phyloP scores from a whole-genome alignment of 495 filamentous ascomycete genomes.

The Darksidea phi region DNA sequence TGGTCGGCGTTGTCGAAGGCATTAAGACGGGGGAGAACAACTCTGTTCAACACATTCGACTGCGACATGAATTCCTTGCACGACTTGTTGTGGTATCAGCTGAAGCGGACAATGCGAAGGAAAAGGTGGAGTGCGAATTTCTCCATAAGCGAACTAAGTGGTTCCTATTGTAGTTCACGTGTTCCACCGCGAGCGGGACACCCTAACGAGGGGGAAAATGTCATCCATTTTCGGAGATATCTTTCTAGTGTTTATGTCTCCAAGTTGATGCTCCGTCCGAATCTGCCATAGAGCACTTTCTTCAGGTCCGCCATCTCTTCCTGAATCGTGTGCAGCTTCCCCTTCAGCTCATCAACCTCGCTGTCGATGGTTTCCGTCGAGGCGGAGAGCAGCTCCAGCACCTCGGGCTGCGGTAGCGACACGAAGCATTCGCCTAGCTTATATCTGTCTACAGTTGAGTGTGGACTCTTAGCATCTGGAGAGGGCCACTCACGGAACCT shows the following conservation, averaged over 20 bases:
- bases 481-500: slow-evolving; percentile 67
- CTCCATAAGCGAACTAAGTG: too few species aligned
- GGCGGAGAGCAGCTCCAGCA: slow-evolving; percentile 74
- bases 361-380: slow-evolving; percentile 70
- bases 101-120: too few species aligned
- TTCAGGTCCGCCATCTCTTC: slow-evolving; percentile 88
- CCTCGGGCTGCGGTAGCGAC: slow-evolving; percentile 75
- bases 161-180: too few species aligned
- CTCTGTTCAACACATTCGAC: too few species aligned
- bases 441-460: too few species aligned
- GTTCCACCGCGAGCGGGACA: too few species aligned
- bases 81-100: too few species aligned
- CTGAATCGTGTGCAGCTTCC: slow-evolving; percentile 66
- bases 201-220: too few species aligned
- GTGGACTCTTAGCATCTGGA: slow-evolving; percentile 10
- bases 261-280: slow-evolving; percentile 92
- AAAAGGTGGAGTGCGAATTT: too few species aligned
- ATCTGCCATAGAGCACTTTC: slow-evolving; percentile 86
- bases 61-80: too few species aligned
- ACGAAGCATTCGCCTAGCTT: slow-evolving; percentile 96
- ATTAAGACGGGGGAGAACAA: too few species aligned
- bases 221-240: background rate
- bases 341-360: slow-evolving; percentile 73
- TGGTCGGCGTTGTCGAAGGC: too few species aligned
- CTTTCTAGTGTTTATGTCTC: slow-evolving; percentile 61